Evolutionary conservation across 225 moss, liverwort and hornwort genomes (phyloP).

Genomic region (Antitrichia curtipendula): DNA sequence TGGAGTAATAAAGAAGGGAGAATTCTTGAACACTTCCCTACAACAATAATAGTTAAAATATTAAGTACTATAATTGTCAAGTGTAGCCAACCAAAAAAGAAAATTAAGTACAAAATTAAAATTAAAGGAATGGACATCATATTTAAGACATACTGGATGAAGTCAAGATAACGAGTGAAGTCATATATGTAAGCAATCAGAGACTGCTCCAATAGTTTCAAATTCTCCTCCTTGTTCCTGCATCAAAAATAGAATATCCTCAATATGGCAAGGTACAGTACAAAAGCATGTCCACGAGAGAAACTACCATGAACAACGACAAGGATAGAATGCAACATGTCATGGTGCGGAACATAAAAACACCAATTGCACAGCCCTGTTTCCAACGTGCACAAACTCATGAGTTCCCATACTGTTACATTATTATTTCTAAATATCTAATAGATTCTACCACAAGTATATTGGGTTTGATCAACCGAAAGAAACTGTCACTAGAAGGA

Average conservation of each 20-base stretch:
- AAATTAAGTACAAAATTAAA: background rate
- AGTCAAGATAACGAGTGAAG: constrained; percentile 59
- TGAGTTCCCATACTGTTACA: background rate
- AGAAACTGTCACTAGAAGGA: background rate
- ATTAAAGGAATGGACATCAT: background rate
- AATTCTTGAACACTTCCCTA: constrained; percentile 90
- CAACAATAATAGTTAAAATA: background rate
- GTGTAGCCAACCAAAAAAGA: background rate
- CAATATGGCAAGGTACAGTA: background rate
- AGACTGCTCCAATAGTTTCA: constrained; percentile 52
- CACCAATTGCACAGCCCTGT: background rate
- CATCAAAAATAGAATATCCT: background rate
- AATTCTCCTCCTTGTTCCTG: constrained; percentile 50
- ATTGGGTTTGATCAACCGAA: background rate
- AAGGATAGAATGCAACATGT: background rate
- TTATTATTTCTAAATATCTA: background rate
- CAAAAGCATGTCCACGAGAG: background rate
- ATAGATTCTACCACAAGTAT: background rate
- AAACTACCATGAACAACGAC: background rate
- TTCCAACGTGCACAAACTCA: background rate
- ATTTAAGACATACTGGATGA: constrained; percentile 54
- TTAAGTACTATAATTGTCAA: background rate
- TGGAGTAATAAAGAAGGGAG: constrained; percentile 86
- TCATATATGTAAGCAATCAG: constrained; percentile 57
- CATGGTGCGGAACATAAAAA: background rate